phyloP scores from a whole-genome alignment of 139 green algal genomes.

The Spirogloea muscicola region DNA sequence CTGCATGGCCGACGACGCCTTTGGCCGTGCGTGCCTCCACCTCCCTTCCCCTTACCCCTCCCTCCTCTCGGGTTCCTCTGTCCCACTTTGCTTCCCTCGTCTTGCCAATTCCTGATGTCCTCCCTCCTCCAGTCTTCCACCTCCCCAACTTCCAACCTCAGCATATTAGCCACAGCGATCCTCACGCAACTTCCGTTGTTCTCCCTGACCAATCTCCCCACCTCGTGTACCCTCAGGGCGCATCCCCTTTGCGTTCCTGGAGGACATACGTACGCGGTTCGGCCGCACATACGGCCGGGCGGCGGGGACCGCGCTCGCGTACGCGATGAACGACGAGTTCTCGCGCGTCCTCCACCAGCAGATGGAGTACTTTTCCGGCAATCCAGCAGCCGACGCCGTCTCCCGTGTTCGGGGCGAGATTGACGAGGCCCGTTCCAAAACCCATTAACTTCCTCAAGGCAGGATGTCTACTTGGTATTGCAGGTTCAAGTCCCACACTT shows the following conservation, averaged over 20 bases:
- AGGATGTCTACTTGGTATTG: too few species aligned
- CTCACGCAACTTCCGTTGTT: too few species aligned
- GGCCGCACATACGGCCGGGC: constrained; percentile 55
- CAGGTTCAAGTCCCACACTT: too few species aligned
- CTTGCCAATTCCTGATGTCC: neutral
- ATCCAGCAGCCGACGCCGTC: constrained; percentile 75
- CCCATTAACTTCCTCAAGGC: too few species aligned
- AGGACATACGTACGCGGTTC: constrained; percentile 77
- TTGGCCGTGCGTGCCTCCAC: constrained; percentile 34
- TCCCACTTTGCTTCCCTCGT: neutral
- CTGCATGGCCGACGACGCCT: constrained; percentile 80
- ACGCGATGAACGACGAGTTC: constrained; percentile 83
- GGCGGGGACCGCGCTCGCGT: constrained; percentile 69
- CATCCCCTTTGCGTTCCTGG: constrained; percentile 85
- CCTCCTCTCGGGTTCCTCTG: neutral
- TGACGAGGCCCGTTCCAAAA: constrained; percentile 53
- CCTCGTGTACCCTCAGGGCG: constrained; percentile 57
- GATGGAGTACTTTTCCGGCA: constrained; percentile 71
- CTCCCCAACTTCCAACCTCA: neutral
- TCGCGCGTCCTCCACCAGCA: constrained; percentile 64
- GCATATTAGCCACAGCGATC: neutral
- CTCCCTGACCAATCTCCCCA: too few species aligned
- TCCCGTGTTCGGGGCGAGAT: constrained; percentile 71
- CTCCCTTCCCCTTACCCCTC: neutral
- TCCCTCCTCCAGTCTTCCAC: too few species aligned